Percentiles rank a stretch among this genome's conserved stretches.
phyloP scores from a whole-genome alignment of 1,284 basidiomycete species.

The Ceratorhiza oryzae-sativae region DNA sequence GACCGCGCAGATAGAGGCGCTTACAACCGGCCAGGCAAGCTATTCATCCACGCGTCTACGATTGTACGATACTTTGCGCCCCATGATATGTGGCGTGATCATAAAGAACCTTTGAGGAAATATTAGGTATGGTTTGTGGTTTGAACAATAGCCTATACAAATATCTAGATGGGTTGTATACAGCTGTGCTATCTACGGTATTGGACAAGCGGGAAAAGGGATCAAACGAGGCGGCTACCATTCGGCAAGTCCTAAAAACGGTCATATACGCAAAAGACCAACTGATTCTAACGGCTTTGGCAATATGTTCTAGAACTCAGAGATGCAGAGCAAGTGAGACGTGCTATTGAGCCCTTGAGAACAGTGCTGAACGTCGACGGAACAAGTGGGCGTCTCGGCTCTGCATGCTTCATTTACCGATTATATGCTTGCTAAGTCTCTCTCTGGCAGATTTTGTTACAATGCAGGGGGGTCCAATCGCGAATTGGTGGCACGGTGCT shows the following conservation, averaged over 20 bases:
- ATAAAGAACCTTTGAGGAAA: no score
- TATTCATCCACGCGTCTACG: no score
- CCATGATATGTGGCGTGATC: no score
- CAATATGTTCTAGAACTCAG: not conserved
- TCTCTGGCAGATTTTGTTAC: not conserved
- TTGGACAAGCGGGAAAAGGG: not conserved
- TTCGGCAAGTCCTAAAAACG: not conserved
- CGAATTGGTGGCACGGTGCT: not conserved
- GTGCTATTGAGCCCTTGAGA: not conserved
- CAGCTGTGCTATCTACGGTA: not conserved
- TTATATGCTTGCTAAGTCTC: not conserved
- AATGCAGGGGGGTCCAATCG: not conserved
- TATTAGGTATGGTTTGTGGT: not conserved
- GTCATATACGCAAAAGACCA: not conserved
- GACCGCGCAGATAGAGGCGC: no score
- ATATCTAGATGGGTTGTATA: not conserved
- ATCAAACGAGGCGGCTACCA: not conserved
- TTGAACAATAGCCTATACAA: not conserved
- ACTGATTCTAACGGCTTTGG: not conserved
- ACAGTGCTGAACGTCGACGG: conserved; percentile 20
- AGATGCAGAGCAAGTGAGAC: not conserved
- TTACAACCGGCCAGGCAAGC: no score
- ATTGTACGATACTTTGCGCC: no score
- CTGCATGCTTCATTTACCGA: conserved; percentile 37
- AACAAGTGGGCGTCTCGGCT: not conserved